Evolutionary conservation across 345 rosid species (phyloP), one percentile per base, ranked within the genome.

Genomic region (Microcos paniculata): DNA sequence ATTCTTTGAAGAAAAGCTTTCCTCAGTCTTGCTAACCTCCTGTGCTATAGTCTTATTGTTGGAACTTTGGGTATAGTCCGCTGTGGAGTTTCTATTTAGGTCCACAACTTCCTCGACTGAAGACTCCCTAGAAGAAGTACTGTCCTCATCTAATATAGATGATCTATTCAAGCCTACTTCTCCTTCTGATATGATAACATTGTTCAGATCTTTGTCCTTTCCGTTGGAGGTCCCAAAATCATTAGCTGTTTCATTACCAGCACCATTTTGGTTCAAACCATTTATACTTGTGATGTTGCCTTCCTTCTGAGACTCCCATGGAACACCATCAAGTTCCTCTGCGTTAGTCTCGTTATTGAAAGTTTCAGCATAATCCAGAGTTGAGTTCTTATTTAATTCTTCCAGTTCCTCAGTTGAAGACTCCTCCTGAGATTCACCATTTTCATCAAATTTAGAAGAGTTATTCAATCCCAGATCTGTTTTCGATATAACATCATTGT

Each of bases 221-320:
- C 53, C 82, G 78, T 75, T 49, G 16, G 58, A 57, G 63, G 19
- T 67, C 49, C 61, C 59, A 72, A 71, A 62, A 74, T 31, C 70
- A 33, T 68, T 21, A 78, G 23, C 72, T 33, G 70, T 72, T 80
- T 79, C 88, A 64, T 76, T 42, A 59, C 31, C 16, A 16, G 76
- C 31, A 75, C 45, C 68, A 70, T 73, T 76, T 43, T 88, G 79
- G 72, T 70, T 86, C 56, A 73, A 13, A 73, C 74, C 76, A 80
- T 57, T 70, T 26, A 62, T 31, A 68, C 53, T 66, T 58, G 80
- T 79, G 21, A 18, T 28, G 64, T 78, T 77, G 52, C 62, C 67
- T 46, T 71, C 26, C n/a, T 57, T 52, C 73, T 62, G 84, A 40
- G 77, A 62, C 23, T 45, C 77, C 6, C 76, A 58, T 57, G 85